phyloP scores from a whole-genome alignment of 2,329 filamentous ascomycete species.

The Cytospora paraplurivora region DNA sequence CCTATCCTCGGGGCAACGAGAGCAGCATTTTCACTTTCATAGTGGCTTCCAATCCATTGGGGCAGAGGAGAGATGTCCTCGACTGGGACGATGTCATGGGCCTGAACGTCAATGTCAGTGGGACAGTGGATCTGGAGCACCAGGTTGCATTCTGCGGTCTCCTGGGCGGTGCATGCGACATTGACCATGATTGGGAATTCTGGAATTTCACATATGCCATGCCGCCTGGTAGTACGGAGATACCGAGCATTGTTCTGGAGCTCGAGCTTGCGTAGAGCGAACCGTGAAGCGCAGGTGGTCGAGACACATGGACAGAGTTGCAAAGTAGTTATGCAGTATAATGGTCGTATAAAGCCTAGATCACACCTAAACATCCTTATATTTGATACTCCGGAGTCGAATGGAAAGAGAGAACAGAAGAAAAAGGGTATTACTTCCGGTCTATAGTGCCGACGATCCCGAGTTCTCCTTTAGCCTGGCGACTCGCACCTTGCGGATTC shows the following conservation, averaged over 20 bases:
- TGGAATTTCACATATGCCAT: slow-evolving; percentile 50
- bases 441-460: slow-evolving; percentile 48
- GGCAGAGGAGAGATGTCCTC: slow-evolving; percentile 44
- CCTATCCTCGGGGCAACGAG: slow-evolving; percentile 55
- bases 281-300: background rate
- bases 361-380: background rate
- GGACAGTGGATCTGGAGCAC: slow-evolving; percentile 46
- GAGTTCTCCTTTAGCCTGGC: slow-evolving; percentile 62
- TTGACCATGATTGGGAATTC: slow-evolving; percentile 46
- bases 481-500: slow-evolving; percentile 50
- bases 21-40: slow-evolving; percentile 53
- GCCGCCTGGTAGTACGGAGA: slow-evolving; percentile 37
- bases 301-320: background rate
- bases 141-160: slow-evolving; percentile 47
- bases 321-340: background rate
- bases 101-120: slow-evolving; percentile 47
- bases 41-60: slow-evolving; percentile 47
- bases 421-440: slow-evolving; percentile 21
- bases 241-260: slow-evolving; percentile 30
- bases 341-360: background rate
- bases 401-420: background rate
- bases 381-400: rapidly evolving
- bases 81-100: slow-evolving; percentile 53
- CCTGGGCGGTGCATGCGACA: slow-evolving; percentile 38
- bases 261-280: slow-evolving; percentile 18